Conservation (phyloP, 2,329 filamentous ascomycete species). For the Fusarium cicatricum region DNA sequence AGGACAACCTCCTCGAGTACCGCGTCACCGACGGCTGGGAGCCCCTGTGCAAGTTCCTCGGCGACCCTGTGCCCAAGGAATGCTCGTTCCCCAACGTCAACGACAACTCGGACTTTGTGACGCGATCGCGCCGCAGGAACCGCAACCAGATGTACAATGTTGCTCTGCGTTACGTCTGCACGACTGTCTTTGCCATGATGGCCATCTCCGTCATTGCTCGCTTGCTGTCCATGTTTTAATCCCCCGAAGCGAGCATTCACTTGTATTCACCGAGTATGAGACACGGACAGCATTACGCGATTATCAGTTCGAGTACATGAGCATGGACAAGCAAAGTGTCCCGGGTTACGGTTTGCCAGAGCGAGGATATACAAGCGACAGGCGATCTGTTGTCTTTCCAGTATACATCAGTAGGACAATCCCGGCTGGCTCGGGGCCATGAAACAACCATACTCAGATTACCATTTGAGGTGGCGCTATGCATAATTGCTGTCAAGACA, state of each 20-base stretch:
- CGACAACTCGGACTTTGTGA: slow-evolving; percentile 48
- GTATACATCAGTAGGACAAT: background rate
- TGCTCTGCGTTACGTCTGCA: slow-evolving; percentile 38
- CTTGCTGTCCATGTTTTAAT: slow-evolving; percentile 16
- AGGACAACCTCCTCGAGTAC: slow-evolving; percentile 47
- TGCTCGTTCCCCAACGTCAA: slow-evolving; percentile 49
- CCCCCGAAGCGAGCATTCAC: background rate
- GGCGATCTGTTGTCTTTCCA: too few species aligned
- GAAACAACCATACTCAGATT: background rate
- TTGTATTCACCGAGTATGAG: too few species aligned
- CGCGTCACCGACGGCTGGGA: slow-evolving; percentile 48
- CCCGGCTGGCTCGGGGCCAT: background rate
- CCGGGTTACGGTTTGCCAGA: background rate
- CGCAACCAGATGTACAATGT: slow-evolving; percentile 49
- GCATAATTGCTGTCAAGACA: background rate
- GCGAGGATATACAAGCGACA: background rate
- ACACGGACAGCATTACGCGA: background rate
- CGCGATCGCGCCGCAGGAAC: slow-evolving; percentile 45
- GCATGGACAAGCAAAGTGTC: background rate
- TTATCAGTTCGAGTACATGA: background rate
- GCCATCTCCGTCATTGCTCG: slow-evolving; percentile 6
- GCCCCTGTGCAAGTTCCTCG: slow-evolving; percentile 48
- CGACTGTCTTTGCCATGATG: slow-evolving; percentile 25
- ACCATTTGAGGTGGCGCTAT: background rate
- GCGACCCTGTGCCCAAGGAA: slow-evolving; percentile 43